Evolutionary conservation across 2,329 filamentous ascomycete genomes (phyloP).

Genomic region (Blastomyces parvus): DNA sequence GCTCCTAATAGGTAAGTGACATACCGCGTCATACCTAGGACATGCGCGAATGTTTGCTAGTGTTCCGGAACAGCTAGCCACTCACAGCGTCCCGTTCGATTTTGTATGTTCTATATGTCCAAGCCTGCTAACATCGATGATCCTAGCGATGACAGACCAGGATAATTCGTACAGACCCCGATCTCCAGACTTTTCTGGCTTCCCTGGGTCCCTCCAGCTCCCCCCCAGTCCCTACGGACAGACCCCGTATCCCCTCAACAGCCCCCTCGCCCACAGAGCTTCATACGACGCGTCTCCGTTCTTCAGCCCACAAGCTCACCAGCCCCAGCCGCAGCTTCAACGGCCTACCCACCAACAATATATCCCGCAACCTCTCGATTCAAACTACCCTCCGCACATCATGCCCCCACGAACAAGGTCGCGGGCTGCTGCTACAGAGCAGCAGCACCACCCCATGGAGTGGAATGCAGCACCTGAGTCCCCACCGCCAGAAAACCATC

Average conservation of each 20-base stretch:
- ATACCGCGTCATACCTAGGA: background rate
- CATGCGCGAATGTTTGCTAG: background rate
- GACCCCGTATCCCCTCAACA: slow-evolving; percentile 25
- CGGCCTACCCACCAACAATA: slow-evolving; percentile 29
- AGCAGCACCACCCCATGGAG: slow-evolving; percentile 17
- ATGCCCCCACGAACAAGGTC: slow-evolving; percentile 37
- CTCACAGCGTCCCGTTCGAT: background rate
- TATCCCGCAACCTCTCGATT: slow-evolving; percentile 24
- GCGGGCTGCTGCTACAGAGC: slow-evolving; percentile 21
- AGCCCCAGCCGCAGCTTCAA: slow-evolving; percentile 20
- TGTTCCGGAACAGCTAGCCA: background rate
- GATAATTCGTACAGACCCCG: slow-evolving; percentile 39
- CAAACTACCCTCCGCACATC: slow-evolving; percentile 20
- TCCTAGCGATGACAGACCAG: slow-evolving; percentile 40
- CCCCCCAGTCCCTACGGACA: slow-evolving; percentile 20
- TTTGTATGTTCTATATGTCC: background rate
- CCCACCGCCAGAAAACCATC: slow-evolving; percentile 3
- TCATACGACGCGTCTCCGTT: slow-evolving; percentile 41
- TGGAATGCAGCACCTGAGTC: slow-evolving; percentile 17
- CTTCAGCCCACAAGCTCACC: slow-evolving; percentile 30
- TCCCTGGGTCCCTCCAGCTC: slow-evolving; percentile 27
- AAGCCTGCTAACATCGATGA: slow-evolving; percentile 58
- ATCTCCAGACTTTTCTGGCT: slow-evolving; percentile 44
- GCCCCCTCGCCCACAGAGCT: slow-evolving; percentile 29
- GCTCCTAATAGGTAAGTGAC: too few relatives aligned